Base-by-base conservation (phyloP, 495 filamentous ascomycete species). In the Xylaria grammica region DNA sequence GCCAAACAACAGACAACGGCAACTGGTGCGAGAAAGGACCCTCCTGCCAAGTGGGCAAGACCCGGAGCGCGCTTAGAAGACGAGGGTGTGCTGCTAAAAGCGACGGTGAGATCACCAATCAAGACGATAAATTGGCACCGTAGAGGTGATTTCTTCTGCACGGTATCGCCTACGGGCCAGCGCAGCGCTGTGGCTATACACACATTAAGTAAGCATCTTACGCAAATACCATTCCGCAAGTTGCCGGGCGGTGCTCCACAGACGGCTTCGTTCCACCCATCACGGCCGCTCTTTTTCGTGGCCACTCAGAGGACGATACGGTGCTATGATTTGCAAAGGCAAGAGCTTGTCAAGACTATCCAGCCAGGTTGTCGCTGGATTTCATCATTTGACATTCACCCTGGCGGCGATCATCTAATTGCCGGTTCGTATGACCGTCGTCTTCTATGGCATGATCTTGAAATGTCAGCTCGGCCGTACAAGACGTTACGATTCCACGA, bases 91-190 rank as follows among this genome's bases (percentile, higher is more conserved):
- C 82, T 91, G 63, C 86, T 91, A 51, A 88, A 90, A 63, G 85
- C 90, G 61, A 91, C 90, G 30, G 87, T 97, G n/a, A 85, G 90
- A 56, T 89, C 90, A 49, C 84, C 89, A 6, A 83, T 95, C 67
- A 98, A 97, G 79, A 89, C 91, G n/a, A 89, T 99, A 69, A 87
- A 87, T 69, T 98, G 93, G 93, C 95, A 99, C 79, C 88, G 95
- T 62, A 87, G 91, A 65, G 95, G 95, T 68, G 93, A 97, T 75
- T 97, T 97, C 81, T 90, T 99, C 74, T 85, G 92, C 65, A 97
- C 93, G 7, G 91, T 97, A 46, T 96, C 92, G 52, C 93, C 95
- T 55, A 73, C 81, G 65, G 83, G 91, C 65, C 82, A 94, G 78
- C 80, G 88, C 75, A 78, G 87, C 81, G 91, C 96, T n/a, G 91